These are phyloP conservation scores for Aspergillus heteromorphus DNA, from an alignment of 495 filamentous ascomycete genomes.

Conservation along the genomic window DNA sequence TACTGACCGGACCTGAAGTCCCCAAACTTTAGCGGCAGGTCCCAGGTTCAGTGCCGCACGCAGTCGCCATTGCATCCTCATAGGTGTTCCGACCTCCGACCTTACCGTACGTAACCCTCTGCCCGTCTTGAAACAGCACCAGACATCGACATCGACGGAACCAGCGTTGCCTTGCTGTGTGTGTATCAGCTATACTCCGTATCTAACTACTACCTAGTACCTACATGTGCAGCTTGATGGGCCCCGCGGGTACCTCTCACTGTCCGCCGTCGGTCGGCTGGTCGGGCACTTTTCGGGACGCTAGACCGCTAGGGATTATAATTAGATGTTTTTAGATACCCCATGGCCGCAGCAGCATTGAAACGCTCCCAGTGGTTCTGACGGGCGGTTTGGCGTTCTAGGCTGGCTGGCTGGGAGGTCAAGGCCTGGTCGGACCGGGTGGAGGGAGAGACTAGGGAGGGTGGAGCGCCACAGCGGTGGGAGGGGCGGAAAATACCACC, in stretches of 20 bases:
- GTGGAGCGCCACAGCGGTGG: not conserved
- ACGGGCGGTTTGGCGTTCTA: conserved; percentile 22
- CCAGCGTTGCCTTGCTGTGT: not conserved
- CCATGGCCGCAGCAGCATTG: conserved; percentile 5
- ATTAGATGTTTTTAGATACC: not conserved
- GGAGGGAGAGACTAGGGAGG: not conserved
- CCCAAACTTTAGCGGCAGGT: conserved; percentile 1
- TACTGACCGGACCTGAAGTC: not conserved
- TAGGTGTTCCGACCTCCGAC: no score
- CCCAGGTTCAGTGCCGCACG: no score
- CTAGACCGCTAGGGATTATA: not conserved
- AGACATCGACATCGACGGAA: no score
- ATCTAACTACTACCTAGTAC: not conserved
- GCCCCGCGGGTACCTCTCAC: not conserved
- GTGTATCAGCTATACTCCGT: no score
- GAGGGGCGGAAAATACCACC: no score
- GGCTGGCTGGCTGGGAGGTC: conserved; percentile 3
- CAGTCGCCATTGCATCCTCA: no score
- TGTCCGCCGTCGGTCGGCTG: not conserved
- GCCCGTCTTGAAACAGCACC: no score
- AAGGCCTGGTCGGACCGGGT: not conserved
- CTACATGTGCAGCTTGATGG: no score
- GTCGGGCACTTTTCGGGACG: no score
- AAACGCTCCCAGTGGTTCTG: conserved; percentile 12
- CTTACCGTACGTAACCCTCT: no score